A percentile compares a stretch with the other conserved stretches of the same genome.
Evolutionary conservation across 2,329 filamentous ascomycete species (phyloP).

Genomic region (Fusarium miscanthi): DNA sequence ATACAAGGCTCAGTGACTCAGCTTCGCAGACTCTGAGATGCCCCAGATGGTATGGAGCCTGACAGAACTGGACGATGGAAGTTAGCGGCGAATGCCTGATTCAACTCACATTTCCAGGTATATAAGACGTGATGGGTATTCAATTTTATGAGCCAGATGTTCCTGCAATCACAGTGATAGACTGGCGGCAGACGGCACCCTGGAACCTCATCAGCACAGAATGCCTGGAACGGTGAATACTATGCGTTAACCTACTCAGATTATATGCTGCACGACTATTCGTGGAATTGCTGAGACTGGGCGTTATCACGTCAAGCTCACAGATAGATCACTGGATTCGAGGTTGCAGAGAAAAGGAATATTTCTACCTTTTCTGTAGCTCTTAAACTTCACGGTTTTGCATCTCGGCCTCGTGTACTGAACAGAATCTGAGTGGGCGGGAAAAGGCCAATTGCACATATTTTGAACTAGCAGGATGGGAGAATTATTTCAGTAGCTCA

Average conservation of each 20-base stretch:
- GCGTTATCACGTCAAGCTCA: not conserved
- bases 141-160: fast-evolving
- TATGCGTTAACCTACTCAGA: too few relatives aligned
- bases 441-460: too few relatives aligned
- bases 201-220: not conserved
- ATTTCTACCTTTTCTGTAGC: fast-evolving
- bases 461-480: fast-evolving
- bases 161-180: not conserved
- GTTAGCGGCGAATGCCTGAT: too few relatives aligned
- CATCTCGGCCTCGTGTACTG: fast-evolving
- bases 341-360: not conserved
- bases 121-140: fast-evolving
- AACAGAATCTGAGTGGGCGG: fast-evolving
- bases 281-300: fast-evolving
- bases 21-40: not conserved
- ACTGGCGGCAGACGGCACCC: fast-evolving
- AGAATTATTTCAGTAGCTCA: not conserved
- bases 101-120: not conserved
- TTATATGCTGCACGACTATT: fast-evolving
- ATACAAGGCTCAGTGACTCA: too few relatives aligned
- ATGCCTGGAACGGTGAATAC: fast-evolving
- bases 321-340: fast-evolving
- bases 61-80: not conserved
- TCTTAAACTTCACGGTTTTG: fast-evolving
- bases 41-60: too few relatives aligned